phyloP scores from a whole-genome alignment of 805 yeast species.

The Yarrowia sp. region DNA sequence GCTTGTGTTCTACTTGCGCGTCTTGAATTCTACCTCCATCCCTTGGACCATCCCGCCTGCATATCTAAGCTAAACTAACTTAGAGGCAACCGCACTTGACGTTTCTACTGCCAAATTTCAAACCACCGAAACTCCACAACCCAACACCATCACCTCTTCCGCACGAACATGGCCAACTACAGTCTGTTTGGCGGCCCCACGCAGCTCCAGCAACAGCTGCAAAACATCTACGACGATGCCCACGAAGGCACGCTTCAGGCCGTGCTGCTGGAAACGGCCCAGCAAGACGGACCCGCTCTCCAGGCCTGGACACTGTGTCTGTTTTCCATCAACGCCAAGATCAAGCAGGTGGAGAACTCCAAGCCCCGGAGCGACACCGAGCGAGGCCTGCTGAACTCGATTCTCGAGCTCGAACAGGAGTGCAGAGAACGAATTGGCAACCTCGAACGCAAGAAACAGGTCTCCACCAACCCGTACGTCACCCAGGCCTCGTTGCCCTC shows the following conservation, averaged over 20 bases:
- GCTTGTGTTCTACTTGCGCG: conserved; percentile 6
- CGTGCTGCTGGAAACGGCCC: conserved; percentile 51
- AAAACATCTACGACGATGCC: conserved; percentile 53
- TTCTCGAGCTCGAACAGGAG: conserved; percentile 53
- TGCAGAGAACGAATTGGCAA: conserved; percentile 51
- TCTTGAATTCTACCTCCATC: conserved; percentile 31
- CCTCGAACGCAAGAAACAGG: conserved; percentile 42
- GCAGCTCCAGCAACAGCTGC: conserved; percentile 45
- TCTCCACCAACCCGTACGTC: conserved; percentile 46
- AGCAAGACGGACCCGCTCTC: conserved; percentile 50
- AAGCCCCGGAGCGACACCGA: conserved; percentile 50
- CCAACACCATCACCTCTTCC: background rate
- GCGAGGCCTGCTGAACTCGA: conserved; percentile 49
- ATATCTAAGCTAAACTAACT: conserved; percentile 34
- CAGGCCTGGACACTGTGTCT: conserved; percentile 51
- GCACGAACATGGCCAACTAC: conserved; percentile 29
- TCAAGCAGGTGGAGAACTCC: conserved; percentile 47
- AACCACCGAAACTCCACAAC: background rate
- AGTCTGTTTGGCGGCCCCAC: conserved; percentile 38
- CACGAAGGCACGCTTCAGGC: conserved; percentile 53
- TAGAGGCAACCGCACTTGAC: conserved; percentile 27
- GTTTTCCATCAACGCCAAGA: conserved; percentile 47
- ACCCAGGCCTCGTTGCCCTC: conserved; percentile 33
- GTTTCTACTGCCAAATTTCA: conserved; percentile 21
- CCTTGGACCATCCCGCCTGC: conserved; percentile 37